phyloP scores from a whole-genome alignment of 331 rosid genomes.

The Erythrophleum ivorense region DNA sequence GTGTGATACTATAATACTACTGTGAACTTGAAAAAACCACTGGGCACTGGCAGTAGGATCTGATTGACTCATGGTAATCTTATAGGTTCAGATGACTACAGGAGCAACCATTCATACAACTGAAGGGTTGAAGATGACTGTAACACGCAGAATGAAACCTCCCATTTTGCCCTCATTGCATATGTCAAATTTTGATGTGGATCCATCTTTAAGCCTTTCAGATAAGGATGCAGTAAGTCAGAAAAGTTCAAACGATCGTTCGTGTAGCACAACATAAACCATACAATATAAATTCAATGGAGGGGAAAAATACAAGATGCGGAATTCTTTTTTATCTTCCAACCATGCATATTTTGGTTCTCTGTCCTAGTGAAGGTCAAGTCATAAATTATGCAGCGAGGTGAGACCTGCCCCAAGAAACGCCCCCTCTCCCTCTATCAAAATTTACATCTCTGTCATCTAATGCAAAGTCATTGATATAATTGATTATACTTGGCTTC shows the following conservation, averaged over 20 bases:
- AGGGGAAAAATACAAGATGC: neutral
- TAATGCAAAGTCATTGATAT: neutral
- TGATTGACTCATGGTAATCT: constrained; percentile 32
- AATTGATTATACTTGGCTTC: neutral
- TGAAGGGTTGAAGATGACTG: constrained; percentile 87
- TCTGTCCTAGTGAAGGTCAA: neutral
- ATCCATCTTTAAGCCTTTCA: constrained; percentile 49
- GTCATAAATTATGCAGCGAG: constrained; percentile 3
- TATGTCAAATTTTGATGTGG: constrained; percentile 50
- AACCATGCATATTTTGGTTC: neutral
- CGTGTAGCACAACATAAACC: constrained; percentile 7
- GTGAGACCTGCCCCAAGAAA: constrained; percentile 9
- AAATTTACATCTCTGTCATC: neutral
- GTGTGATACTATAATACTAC: neutral
- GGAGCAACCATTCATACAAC: constrained; percentile 99
- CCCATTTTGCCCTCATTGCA: constrained; percentile 74
- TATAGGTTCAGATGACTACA: constrained; percentile 92
- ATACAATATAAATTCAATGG: constrained; percentile 23
- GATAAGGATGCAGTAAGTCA: constrained; percentile 53
- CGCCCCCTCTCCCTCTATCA: neutral
- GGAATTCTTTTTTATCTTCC: constrained; percentile 24
- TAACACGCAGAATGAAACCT: constrained; percentile 78
- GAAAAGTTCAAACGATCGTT: constrained; percentile 48
- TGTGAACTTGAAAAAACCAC: neutral
- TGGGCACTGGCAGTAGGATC: neutral